Conservation (phyloP, 192 early-diverging fungal species). For the Backusella parvicylindrica region DNA sequence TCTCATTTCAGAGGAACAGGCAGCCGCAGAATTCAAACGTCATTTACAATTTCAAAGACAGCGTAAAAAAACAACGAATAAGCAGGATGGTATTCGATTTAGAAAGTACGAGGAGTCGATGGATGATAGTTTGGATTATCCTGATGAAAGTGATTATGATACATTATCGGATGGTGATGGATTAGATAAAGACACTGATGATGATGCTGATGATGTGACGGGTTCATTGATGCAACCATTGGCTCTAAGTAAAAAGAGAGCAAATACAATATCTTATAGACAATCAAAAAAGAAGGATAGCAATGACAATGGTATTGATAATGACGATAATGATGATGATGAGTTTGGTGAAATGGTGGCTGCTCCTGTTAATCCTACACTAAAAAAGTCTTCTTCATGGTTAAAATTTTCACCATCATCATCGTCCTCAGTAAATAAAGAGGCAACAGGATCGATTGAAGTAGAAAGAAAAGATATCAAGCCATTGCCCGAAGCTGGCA, state of each 20-base stretch:
- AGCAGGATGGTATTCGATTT: not conserved
- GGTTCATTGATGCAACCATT: constrained; percentile 1
- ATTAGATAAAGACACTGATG: not conserved
- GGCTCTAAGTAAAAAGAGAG: not conserved
- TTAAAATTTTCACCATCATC: not conserved
- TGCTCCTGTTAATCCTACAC: not conserved
- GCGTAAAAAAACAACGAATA: not conserved
- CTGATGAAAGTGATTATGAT: constrained; percentile 3
- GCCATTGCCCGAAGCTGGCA: not conserved
- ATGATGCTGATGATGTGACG: not conserved
- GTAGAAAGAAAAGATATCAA: not conserved
- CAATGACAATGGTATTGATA: not conserved
- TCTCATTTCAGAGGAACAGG: constrained; percentile 9
- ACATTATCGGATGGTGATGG: not conserved
- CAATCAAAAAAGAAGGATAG: not conserved
- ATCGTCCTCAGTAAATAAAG: not conserved
- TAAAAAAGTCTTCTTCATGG: not conserved
- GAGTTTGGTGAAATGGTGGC: constrained; percentile 11
- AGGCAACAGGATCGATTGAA: not conserved
- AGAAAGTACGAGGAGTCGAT: constrained; percentile 4
- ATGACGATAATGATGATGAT: not conserved
- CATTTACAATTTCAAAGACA: constrained; percentile 10
- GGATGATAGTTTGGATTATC: constrained; percentile 6
- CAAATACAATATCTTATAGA: not conserved
- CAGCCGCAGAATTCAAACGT: not conserved